Conservation (phyloP, 2,329 filamentous ascomycete species). For the Orbilia oligospora region DNA sequence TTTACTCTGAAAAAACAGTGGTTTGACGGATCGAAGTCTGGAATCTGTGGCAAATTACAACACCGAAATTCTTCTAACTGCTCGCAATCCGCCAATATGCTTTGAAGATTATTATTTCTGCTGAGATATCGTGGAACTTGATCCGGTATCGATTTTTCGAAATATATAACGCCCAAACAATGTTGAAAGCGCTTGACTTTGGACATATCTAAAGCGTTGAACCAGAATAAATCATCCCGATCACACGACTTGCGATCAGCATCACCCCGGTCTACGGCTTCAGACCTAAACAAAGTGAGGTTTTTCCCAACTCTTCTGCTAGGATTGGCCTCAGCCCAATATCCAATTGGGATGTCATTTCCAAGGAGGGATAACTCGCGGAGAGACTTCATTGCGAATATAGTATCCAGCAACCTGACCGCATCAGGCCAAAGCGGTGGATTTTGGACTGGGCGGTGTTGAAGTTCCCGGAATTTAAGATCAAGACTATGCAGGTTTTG, state of each 20-base stretch:
- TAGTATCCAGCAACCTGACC: conserved; percentile 24
- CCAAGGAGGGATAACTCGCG: conserved; percentile 30
- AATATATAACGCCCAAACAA: conserved; percentile 44
- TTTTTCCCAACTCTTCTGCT: conserved; percentile 9
- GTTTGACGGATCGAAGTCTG: conserved; percentile 15
- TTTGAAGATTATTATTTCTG: conserved; percentile 28
- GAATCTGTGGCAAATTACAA: conserved; percentile 44
- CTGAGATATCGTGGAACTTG: conserved; percentile 16
- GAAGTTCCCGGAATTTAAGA: conserved; percentile 17
- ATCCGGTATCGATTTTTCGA: neutral
- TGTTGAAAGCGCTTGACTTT: conserved; percentile 20
- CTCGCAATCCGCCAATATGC: conserved; percentile 15
- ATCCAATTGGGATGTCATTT: conserved; percentile 39
- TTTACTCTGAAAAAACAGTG: conserved; percentile 45
- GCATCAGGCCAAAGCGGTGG: conserved; percentile 1
- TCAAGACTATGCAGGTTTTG: conserved; percentile 31
- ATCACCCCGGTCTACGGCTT: conserved; percentile 36
- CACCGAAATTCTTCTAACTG: conserved; percentile 30
- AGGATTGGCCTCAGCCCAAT: conserved; percentile 31
- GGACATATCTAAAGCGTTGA: conserved; percentile 9
- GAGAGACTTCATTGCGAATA: conserved; percentile 34
- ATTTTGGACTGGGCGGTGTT: neutral
- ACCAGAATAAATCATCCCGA: conserved; percentile 43
- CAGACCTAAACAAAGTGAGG: conserved; percentile 24
- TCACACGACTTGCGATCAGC: conserved; percentile 3